These are phyloP conservation scores for Beauveria sp. DNA, from an alignment of 2,329 filamentous ascomycete genomes.

Conservation along the genomic window DNA sequence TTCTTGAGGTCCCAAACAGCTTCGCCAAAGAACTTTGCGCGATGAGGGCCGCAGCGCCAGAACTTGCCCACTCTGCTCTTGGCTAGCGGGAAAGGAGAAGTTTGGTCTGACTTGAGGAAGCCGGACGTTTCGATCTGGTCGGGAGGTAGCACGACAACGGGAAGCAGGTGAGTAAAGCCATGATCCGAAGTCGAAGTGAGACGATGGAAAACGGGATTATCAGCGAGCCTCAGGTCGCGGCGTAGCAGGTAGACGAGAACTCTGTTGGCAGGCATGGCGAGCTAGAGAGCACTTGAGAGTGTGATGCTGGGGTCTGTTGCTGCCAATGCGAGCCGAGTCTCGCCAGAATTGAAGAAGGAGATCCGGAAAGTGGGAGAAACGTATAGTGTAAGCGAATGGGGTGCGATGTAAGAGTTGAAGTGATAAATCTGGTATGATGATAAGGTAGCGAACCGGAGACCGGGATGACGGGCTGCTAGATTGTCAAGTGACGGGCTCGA, in stretches of 20 bases:
- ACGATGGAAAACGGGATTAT: conserved; percentile 65
- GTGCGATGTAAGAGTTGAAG: not conserved
- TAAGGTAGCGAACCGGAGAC: conserved; percentile 11
- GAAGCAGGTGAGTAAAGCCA: conserved; percentile 61
- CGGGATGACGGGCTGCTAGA: not conserved
- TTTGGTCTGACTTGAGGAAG: conserved; percentile 48
- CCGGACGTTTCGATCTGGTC: conserved; percentile 69
- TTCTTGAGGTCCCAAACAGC: conserved; percentile 66
- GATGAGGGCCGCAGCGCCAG: conserved; percentile 66
- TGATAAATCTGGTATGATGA: not conserved
- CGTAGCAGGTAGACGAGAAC: conserved; percentile 65
- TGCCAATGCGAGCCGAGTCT: not conserved
- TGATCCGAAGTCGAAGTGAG: conserved; percentile 40
- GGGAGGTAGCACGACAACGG: conserved; percentile 61
- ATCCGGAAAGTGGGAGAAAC: not conserved
- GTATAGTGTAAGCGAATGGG: not conserved
- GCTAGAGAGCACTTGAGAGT: not conserved
- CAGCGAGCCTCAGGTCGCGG: conserved; percentile 63
- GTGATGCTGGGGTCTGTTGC: not conserved
- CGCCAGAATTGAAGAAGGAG: not conserved
- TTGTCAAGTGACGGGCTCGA: not conserved
- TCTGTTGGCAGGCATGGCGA: conserved; percentile 30
- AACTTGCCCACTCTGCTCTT: conserved; percentile 57
- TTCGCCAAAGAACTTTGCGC: conserved; percentile 65
- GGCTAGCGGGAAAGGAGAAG: conserved; percentile 62